Percentiles rank a stretch among this genome's conserved stretches.
Evolutionary conservation across 1,284 basidiomycete genomes (phyloP).

Genomic region (Cryptococcus amylolentus): DNA sequence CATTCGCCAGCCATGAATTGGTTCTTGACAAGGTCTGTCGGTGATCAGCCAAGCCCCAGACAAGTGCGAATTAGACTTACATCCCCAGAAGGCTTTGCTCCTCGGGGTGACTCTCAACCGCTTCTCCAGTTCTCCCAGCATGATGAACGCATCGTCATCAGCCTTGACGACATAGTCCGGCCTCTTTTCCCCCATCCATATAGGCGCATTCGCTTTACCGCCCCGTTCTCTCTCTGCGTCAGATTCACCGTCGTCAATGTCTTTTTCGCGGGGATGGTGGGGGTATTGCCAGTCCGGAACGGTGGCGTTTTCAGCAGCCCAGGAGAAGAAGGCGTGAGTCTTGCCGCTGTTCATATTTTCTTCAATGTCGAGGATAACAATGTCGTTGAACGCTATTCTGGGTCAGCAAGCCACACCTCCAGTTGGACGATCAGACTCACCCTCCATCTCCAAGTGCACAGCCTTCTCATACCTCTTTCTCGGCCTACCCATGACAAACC

Average conservation of each 20-base stretch:
- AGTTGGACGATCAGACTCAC: conserved; percentile 55
- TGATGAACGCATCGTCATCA: conserved; percentile 91
- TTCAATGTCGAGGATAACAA: conserved; percentile 53
- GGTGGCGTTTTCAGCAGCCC: conserved; percentile 81
- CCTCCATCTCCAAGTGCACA: conserved; percentile 85
- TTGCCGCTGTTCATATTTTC: conserved; percentile 56
- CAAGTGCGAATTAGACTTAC: conserved; percentile 40
- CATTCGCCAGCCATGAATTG: conserved; percentile 95
- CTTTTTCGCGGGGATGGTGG: conserved; percentile 5
- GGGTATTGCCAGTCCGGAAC: conserved; percentile 60
- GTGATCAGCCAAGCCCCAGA: neutral
- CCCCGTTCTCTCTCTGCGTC: neutral
- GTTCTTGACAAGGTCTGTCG: conserved; percentile 76
- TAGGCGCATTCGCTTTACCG: conserved; percentile 7
- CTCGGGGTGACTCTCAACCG: conserved; percentile 68
- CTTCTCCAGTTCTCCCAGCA: conserved; percentile 86
- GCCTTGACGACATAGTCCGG: conserved; percentile 89
- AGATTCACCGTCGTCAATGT: neutral
- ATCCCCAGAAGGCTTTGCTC: conserved; percentile 87
- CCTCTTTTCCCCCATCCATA: conserved; percentile 48
- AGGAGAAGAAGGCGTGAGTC: conserved; percentile 52
- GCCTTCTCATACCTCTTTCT: conserved; percentile 71
- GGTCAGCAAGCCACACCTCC: neutral
- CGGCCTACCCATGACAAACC: conserved; percentile 88
- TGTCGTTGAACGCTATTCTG: conserved; percentile 62